These are phyloP conservation scores for Murraya koenigii DNA, from an alignment of 345 rosid species.

Conservation along the genomic window DNA sequence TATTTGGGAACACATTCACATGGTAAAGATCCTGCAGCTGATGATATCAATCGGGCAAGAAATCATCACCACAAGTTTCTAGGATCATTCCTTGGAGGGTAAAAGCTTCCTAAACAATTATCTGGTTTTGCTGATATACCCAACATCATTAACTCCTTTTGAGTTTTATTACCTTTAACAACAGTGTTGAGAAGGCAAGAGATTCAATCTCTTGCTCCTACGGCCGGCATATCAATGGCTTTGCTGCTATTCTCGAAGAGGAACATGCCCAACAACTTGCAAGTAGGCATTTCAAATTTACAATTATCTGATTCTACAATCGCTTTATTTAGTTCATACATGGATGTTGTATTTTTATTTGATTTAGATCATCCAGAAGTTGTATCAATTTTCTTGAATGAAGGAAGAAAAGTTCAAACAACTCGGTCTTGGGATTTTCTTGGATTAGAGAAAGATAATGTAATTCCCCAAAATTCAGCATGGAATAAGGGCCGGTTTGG, in stretches of 20 bases:
- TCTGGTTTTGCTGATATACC: not conserved
- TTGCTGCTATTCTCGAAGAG: slow-evolving; percentile 32
- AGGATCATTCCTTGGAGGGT: slow-evolving; percentile 37
- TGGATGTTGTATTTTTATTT: too few species aligned
- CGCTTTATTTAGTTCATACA: too few species aligned
- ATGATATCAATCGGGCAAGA: slow-evolving; percentile 8
- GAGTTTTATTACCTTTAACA: not conserved
- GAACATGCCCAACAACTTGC: slow-evolving; percentile 27
- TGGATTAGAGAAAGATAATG: slow-evolving; percentile 40
- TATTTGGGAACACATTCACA: slow-evolving; percentile 30
- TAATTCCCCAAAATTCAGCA: slow-evolving; percentile 32
- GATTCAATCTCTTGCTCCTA: slow-evolving; percentile 30
- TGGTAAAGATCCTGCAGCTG: not conserved
- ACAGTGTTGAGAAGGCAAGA: slow-evolving; percentile 18
- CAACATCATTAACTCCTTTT: not conserved
- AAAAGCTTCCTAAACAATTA: not conserved
- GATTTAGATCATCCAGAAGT: slow-evolving; percentile 56
- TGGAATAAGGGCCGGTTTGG: slow-evolving; percentile 56
- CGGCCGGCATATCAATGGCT: slow-evolving; percentile 33
- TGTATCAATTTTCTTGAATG: slow-evolving; percentile 54
- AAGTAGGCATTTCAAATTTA: slow-evolving; percentile 12
- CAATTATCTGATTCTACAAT: too few species aligned
- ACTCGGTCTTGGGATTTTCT: slow-evolving; percentile 71
- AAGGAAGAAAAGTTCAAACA: slow-evolving; percentile 47
- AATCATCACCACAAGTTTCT: slow-evolving; percentile 29